Evolutionary conservation across 106 monocot species (phyloP).

Genomic region (Dioscorea alata): DNA sequence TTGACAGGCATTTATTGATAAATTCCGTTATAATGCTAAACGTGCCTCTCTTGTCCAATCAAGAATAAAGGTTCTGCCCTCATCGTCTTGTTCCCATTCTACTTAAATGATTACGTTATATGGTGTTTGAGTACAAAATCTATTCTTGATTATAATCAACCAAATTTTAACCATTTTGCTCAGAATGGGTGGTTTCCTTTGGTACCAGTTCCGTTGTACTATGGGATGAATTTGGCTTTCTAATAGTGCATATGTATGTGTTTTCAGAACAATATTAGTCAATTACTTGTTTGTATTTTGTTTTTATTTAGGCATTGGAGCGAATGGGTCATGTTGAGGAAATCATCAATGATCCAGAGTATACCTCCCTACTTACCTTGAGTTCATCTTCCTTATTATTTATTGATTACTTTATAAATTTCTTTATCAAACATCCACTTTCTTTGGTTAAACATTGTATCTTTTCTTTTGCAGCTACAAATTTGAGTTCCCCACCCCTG

Average conservation of each 20-base stretch:
- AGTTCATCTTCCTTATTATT: constrained; percentile 3
- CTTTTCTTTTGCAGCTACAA: constrained; percentile 65
- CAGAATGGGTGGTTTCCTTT: too few relatives aligned
- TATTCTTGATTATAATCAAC: too few relatives aligned
- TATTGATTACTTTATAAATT: constrained; percentile 4
- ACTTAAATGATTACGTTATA: too few relatives aligned
- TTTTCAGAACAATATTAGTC: too few relatives aligned
- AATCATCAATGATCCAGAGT: constrained; percentile 98
- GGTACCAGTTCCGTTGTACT: too few relatives aligned
- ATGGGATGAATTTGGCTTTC: too few relatives aligned
- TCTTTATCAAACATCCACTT: neutral
- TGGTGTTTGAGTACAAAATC: too few relatives aligned
- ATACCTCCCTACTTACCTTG: constrained; percentile 8
- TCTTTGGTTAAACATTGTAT: constrained; percentile 3
- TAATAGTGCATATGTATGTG: too few relatives aligned
- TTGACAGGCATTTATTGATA: constrained; percentile 90
- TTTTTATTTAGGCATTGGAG: constrained; percentile 66
- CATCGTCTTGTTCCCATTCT: too few relatives aligned
- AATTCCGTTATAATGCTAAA: constrained; percentile 97
- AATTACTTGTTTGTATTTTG: neutral
- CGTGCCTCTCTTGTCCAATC: constrained; percentile 99
- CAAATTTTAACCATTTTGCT: too few relatives aligned
- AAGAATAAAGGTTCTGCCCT: constrained; percentile 80
- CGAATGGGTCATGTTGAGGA: constrained; percentile 87
- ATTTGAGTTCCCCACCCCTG: constrained; percentile 99